Evolutionary conservation across 257 asterid species (phyloP).

Genomic region (Nicotiana tabacum): DNA sequence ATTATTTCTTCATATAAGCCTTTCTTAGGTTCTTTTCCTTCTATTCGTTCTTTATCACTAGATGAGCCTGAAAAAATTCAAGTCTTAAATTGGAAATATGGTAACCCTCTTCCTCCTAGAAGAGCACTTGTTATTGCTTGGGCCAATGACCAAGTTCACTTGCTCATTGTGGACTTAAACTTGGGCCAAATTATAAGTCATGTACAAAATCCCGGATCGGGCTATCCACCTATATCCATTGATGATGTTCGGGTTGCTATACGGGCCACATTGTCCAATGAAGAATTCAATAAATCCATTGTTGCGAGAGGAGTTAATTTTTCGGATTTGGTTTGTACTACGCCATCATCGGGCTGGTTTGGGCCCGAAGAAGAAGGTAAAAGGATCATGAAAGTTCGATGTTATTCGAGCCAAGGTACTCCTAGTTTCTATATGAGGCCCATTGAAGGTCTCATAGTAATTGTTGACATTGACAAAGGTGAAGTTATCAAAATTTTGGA

Average conservation of each 20-base stretch:
- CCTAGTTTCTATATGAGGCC: constrained; percentile 87
- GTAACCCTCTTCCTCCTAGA: constrained; percentile 42
- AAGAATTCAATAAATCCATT: constrained; percentile 50
- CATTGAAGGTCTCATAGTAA: constrained; percentile 52
- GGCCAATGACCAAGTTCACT: constrained; percentile 42
- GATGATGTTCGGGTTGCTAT: constrained; percentile 45
- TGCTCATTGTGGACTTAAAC: constrained; percentile 53
- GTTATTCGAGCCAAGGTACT: constrained; percentile 49
- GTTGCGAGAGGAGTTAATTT: constrained; percentile 49
- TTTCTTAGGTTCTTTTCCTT: constrained; percentile 30
- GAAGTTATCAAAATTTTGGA: constrained; percentile 46
- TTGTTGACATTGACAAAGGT: constrained; percentile 47
- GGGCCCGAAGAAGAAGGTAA: constrained; percentile 56
- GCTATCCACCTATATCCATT: constrained; percentile 47
- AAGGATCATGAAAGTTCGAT: constrained; percentile 50
- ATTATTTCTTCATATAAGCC: constrained; percentile 30
- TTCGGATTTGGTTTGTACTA: constrained; percentile 43
- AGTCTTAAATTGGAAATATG: constrained; percentile 49
- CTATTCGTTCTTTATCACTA: constrained; percentile 56
- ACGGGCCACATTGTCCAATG: constrained; percentile 34
- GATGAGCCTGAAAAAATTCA: constrained; percentile 59
- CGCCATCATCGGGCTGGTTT: constrained; percentile 77
- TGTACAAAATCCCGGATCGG: constrained; percentile 38
- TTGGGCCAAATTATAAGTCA: constrained; percentile 43
- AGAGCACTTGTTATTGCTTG: constrained; percentile 53